Evolutionary conservation across 352 stramenopile genomes (phyloP), one percentile per base, ranked within the genome.

Genomic region (Poterioochromonas sp.): DNA sequence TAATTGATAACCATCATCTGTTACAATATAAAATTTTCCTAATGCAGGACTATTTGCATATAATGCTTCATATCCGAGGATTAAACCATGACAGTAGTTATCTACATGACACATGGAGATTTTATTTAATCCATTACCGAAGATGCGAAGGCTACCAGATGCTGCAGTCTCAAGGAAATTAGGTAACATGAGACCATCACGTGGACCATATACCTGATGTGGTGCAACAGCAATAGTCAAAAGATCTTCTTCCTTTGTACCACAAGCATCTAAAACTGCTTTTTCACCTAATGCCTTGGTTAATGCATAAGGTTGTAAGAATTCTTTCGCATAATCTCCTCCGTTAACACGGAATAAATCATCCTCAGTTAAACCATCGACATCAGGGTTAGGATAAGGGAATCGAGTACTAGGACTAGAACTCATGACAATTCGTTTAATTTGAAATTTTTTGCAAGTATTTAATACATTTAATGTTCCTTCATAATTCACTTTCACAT

Each of bases 21-120:
- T 94, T 40, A 93, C 85, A 76, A 95, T 91, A 84, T 95, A 95
- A 82, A 94, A 95, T 54, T 93, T 92, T 0, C 84, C 89, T n/a
- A 94, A 83, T 0, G 86, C 88, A 0, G 86, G 86, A 73, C 83
- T 90, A 15, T 62, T 79, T 40, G 81, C 63, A 63, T 82, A 78
- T 34, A 86, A 77, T 40, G 71, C 81, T 35, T 84, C 80, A 44
- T 37, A 26, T 26, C 44, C 89, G 83, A 88, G 82, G 47, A 95
- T 92, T 0, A 95, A 78, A 34, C 89, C 90, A 82, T 95, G 90
- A 64, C 86, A 92, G 79, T 95, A 95, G 82, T 95, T 95, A 79
- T 95, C 90, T 22, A 94, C 88, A 80, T 95, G 88, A 53, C 86
- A 92, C 76, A 95, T 88, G 79, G 84, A 91, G 62, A 93, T 90